Conservation (phyloP, 2,329 filamentous ascomycete species). For the Coniochaeta hoffmannii region DNA sequence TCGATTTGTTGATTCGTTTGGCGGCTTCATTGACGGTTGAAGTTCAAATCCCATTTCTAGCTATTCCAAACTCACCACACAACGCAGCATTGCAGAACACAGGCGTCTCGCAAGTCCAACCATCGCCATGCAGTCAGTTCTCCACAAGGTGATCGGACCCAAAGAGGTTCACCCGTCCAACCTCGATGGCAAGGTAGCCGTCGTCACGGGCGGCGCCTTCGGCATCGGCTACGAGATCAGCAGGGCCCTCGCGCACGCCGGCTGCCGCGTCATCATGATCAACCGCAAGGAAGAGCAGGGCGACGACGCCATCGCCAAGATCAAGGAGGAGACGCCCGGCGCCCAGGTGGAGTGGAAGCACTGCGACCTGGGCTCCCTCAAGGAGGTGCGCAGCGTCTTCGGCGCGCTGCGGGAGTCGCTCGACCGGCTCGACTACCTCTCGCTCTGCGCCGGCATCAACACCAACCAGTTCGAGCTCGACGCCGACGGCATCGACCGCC, state of each 20-base stretch:
- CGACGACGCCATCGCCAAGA: constrained; percentile 18
- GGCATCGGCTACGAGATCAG: constrained; percentile 30
- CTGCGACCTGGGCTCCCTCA: constrained; percentile 32
- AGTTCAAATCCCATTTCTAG: no score
- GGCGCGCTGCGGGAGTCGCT: constrained; percentile 23
- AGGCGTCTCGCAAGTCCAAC: neutral
- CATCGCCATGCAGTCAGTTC: constrained; percentile 28
- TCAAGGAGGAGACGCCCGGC: constrained; percentile 18
- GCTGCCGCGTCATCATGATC: constrained; percentile 28
- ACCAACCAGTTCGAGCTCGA: constrained; percentile 28
- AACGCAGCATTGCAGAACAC: no score
- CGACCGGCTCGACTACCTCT: constrained; percentile 32
- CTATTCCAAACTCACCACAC: neutral
- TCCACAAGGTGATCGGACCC: constrained; percentile 28
- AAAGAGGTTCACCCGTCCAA: constrained; percentile 24
- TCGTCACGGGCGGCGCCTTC: constrained; percentile 29
- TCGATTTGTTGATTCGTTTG: no score
- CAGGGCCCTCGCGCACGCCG: constrained; percentile 23
- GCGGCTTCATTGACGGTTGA: no score
- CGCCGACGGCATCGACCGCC: constrained; percentile 31
- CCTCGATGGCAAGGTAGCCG: constrained; percentile 26
- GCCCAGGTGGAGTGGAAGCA: constrained; percentile 30
- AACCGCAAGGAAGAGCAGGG: constrained; percentile 26
- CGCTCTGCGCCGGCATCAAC: constrained; percentile 35
- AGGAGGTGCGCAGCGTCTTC: constrained; percentile 29